Percentiles rank a stretch among this genome's conserved stretches.
These are phyloP conservation scores for Hamigera avellanea DNA, from an alignment of 495 filamentous ascomycete species.

Conservation along the genomic window DNA sequence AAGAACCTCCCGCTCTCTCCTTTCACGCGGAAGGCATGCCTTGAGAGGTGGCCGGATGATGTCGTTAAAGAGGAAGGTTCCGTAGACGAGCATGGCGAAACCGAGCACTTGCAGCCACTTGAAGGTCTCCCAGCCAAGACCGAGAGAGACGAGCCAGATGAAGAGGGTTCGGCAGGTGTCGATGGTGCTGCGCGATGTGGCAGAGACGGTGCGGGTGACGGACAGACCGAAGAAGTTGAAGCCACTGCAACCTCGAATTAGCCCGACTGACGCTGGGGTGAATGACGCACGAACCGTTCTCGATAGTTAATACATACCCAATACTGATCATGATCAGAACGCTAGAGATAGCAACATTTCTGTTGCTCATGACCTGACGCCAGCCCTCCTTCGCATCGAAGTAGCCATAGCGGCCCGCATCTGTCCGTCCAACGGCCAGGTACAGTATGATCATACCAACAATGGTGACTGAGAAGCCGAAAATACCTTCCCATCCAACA, in stretches of 20 bases:
- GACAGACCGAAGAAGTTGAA: slow-evolving; percentile 98
- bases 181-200: slow-evolving; percentile 87
- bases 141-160: slow-evolving; percentile 93
- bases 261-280: slow-evolving; percentile 2
- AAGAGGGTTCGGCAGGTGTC: slow-evolving; percentile 96
- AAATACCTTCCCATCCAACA: slow-evolving; percentile 93
- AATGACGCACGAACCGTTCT: neutral
- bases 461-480: slow-evolving; percentile 77
- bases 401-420: slow-evolving; percentile 65
- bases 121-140: slow-evolving; percentile 92
- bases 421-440: slow-evolving; percentile 58
- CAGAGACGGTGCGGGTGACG: slow-evolving; percentile 78
- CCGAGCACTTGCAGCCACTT: slow-evolving; percentile 93
- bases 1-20: slow-evolving; percentile 43
- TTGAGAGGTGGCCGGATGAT: slow-evolving; percentile 69
- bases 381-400: slow-evolving; percentile 84
- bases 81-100: slow-evolving; percentile 84
- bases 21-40: slow-evolving; percentile 36
- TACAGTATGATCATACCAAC: slow-evolving; percentile 73
- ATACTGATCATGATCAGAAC: slow-evolving; percentile 94
- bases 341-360: slow-evolving; percentile 59
- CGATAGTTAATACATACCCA: slow-evolving; percentile 47
- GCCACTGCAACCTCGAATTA: slow-evolving; percentile 40
- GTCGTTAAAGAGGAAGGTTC: slow-evolving; percentile 95
- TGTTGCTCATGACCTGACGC: slow-evolving; percentile 59